Percentiles rank a stretch among this genome's conserved stretches.
Evolutionary conservation across 306 rosid species (phyloP).

Genomic region (Dryas drummondii): DNA sequence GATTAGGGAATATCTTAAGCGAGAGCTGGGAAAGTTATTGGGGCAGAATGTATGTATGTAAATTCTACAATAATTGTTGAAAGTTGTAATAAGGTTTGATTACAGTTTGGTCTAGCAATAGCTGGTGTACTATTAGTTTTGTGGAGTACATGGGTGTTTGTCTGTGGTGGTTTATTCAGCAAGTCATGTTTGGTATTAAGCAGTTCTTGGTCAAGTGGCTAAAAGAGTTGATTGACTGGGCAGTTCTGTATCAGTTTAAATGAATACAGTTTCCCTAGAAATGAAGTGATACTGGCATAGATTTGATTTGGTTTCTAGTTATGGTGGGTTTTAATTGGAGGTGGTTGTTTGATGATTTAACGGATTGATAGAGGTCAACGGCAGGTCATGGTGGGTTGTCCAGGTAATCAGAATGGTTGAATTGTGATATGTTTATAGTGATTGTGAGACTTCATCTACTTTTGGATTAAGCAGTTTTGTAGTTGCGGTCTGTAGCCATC

Average conservation of each 20-base stretch:
- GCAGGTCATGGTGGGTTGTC: not conserved
- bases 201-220: not conserved
- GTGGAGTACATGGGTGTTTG: not conserved
- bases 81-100: not conserved
- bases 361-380: not conserved
- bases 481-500: not conserved
- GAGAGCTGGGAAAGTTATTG: not conserved
- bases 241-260: not conserved
- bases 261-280: not conserved
- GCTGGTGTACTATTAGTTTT: not conserved
- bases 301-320: not conserved
- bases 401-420: not conserved
- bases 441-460: not conserved
- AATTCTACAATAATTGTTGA: not conserved
- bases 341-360: not conserved
- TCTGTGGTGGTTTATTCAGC: not conserved
- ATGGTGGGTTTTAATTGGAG: not conserved
- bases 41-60: not conserved
- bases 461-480: not conserved
- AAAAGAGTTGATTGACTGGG: slow-evolving; percentile 1
- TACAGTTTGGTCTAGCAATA: not conserved
- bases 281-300: not conserved
- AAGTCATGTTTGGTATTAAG: not conserved
- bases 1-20: not conserved
- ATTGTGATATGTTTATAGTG: not conserved